These are phyloP conservation scores for Rosa rugosa DNA, from an alignment of 306 rosid species.

Conservation along the genomic window DNA sequence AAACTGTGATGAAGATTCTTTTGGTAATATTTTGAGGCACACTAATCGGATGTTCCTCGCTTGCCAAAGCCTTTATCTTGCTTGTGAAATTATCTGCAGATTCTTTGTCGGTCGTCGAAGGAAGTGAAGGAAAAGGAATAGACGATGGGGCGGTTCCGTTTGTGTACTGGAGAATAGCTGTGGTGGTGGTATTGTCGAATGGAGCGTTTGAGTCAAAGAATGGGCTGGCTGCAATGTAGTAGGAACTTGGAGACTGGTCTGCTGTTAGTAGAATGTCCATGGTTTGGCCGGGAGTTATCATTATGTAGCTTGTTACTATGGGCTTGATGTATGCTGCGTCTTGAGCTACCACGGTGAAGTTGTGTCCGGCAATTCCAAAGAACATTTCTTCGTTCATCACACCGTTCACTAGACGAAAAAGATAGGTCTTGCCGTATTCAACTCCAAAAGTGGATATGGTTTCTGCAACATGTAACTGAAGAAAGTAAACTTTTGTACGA, in stretches of 20 bases:
- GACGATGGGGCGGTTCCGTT: not conserved
- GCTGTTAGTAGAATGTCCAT: constrained; percentile 25
- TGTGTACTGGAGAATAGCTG: not conserved
- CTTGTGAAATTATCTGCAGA: constrained; percentile 21
- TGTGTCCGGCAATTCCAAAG: constrained; percentile 23
- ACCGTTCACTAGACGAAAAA: not conserved
- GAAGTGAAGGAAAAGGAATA: constrained; percentile 7
- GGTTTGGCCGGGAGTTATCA: constrained; percentile 31
- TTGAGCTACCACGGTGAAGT: constrained; percentile 20
- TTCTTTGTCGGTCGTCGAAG: not conserved
- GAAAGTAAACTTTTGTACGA: not conserved
- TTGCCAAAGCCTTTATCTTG: constrained; percentile 30
- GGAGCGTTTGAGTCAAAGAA: not conserved
- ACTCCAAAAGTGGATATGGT: not conserved
- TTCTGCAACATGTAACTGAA: not conserved
- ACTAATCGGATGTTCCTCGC: constrained; percentile 18
- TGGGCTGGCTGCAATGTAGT: constrained; percentile 19
- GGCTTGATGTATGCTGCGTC: constrained; percentile 31
- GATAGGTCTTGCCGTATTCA: constrained; percentile 19
- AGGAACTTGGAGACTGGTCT: constrained; percentile 9
- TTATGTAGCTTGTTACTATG: constrained; percentile 3
- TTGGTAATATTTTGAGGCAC: constrained; percentile 24
- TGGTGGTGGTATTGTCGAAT: constrained; percentile 1
- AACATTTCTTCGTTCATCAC: constrained; percentile 27
- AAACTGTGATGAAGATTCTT: constrained; percentile 27